phyloP scores from a whole-genome alignment of 345 rosid species.

The Gossypium herbaceum region DNA sequence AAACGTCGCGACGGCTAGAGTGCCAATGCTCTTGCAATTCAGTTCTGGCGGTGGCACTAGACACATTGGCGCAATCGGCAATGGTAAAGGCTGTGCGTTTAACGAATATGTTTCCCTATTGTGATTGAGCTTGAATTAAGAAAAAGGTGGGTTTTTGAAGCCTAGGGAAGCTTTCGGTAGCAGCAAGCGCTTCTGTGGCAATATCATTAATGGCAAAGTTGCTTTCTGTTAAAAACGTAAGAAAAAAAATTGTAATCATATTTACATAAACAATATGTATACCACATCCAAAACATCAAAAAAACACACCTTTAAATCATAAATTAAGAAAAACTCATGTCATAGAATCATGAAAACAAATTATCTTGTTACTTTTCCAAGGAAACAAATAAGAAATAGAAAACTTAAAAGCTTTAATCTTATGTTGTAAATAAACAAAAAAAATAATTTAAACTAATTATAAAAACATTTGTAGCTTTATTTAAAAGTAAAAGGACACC shows the following conservation, averaged over 20 bases:
- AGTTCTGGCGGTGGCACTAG: conserved; percentile 65
- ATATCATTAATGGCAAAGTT: conserved; percentile 53
- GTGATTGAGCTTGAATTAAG: conserved; percentile 82
- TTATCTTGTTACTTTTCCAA: no score
- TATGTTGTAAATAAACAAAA: no score
- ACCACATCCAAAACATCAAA: no score
- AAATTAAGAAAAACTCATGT: no score
- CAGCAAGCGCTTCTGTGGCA: conserved; percentile 67
- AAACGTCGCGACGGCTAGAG: conserved; percentile 28
- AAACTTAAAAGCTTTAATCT: no score
- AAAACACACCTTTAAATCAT: no score
- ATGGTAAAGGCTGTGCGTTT: conserved; percentile 41
- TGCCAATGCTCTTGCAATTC: conserved; percentile 86
- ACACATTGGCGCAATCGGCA: conserved; percentile 38
- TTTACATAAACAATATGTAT: no score
- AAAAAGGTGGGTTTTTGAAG: conserved; percentile 72
- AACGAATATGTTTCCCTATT: conserved; percentile 67
- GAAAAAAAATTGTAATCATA: neutral
- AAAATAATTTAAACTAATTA: no score
- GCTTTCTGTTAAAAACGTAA: conserved; percentile 66
- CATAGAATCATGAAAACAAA: no score
- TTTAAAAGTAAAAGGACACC: no score
- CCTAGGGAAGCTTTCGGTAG: conserved; percentile 73
- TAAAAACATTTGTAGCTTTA: no score
- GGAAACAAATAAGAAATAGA: no score